A percentile compares a stretch with the other conserved stretches of the same genome.
Conservation (phyloP, 148 eudicot genomes). For the Silene conica region DNA sequence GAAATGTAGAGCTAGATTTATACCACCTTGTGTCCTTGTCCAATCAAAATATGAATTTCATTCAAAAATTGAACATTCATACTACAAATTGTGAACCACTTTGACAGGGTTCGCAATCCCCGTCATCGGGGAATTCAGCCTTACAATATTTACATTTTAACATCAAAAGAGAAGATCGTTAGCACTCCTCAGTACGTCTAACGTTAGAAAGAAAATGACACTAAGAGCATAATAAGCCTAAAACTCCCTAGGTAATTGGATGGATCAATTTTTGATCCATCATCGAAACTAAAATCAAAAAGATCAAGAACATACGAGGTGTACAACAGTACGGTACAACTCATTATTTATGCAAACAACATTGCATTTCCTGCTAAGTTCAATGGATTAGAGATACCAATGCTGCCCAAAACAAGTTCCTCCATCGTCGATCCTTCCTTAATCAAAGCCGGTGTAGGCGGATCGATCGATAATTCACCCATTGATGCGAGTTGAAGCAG, state of each 20-base stretch:
- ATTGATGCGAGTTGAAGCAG: conserved; percentile 50
- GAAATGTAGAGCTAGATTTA: background rate
- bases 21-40: conserved; percentile 13
- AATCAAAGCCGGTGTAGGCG: conserved; percentile 16
- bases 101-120: too few relatives aligned
- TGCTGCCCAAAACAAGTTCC: conserved; percentile 34
- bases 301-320: background rate
- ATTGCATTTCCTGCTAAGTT: conserved; percentile 26
- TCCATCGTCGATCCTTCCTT: conserved; percentile 24
- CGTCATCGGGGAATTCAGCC: background rate
- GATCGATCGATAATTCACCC: conserved; percentile 45
- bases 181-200: background rate
- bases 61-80: background rate
- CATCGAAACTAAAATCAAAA: too few relatives aligned
- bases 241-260: too few relatives aligned
- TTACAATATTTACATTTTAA: conserved; percentile 17
- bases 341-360: conserved; percentile 29
- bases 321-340: too few relatives aligned
- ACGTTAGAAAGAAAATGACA: background rate
- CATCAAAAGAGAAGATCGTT: too few relatives aligned
- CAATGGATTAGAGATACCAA: conserved; percentile 21
- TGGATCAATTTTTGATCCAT: too few relatives aligned
- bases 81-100: background rate
- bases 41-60: background rate
- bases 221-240: too few relatives aligned